phyloP scores from a whole-genome alignment of 352 stramenopile species.

The Proteromonas lacertae region DNA sequence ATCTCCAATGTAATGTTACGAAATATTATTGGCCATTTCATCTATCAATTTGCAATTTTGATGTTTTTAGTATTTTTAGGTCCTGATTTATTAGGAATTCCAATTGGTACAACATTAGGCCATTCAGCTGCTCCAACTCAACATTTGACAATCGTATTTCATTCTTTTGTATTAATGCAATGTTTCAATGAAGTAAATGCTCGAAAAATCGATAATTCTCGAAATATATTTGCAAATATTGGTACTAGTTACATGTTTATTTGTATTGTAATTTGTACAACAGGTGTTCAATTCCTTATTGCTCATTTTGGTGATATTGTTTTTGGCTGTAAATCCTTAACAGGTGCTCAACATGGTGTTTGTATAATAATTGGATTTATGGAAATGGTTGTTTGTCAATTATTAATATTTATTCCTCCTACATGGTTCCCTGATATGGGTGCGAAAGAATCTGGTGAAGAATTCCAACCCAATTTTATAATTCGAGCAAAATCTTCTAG shows the following conservation, averaged over 20 bases:
- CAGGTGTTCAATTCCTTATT: constrained; percentile 43
- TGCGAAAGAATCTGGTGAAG: no score
- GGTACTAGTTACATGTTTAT: constrained; percentile 53
- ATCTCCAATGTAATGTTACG: constrained; percentile 43
- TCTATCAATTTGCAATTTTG: constrained; percentile 30
- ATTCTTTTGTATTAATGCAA: constrained; percentile 74
- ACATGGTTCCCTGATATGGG: no score
- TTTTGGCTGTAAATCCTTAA: constrained; percentile 13
- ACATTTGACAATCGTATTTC: constrained; percentile 84
- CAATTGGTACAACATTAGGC: background rate
- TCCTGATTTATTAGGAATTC: constrained; percentile 3
- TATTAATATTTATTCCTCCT: no score
- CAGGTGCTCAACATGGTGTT: no score
- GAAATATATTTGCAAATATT: constrained; percentile 57
- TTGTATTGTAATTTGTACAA: constrained; percentile 40
- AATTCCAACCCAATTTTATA: no score
- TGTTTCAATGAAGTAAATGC: constrained; percentile 60
- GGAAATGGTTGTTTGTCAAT: no score
- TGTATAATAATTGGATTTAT: no score
- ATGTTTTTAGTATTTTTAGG: constrained; percentile 23
- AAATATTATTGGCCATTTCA: constrained; percentile 38
- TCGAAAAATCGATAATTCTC: constrained; percentile 51
- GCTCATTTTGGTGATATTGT: constrained; percentile 54
- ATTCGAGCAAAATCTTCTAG: no score
- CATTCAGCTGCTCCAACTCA: constrained; percentile 8